phyloP scores from a whole-genome alignment of 768 basidiomycete species.

The Lyophyllum atratum region DNA sequence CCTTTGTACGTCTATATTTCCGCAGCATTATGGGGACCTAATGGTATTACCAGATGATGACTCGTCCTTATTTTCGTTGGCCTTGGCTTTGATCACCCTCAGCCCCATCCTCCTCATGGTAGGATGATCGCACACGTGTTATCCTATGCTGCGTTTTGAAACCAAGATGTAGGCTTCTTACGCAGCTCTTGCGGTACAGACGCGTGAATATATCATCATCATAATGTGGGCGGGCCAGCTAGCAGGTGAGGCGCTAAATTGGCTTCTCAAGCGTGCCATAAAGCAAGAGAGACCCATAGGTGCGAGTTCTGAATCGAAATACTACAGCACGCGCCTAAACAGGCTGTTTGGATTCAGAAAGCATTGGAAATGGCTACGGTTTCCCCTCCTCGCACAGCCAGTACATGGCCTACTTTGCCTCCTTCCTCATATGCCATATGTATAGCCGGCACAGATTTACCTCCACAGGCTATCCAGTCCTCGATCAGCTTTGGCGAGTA shows the following conservation, averaged over 20 bases:
- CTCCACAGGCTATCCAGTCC: slow-evolving; percentile 46
- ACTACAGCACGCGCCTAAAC: not conserved
- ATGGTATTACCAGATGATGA: slow-evolving; percentile 53
- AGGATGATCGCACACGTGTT: slow-evolving; percentile 16
- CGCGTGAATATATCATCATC: slow-evolving; percentile 78
- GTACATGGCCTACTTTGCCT: slow-evolving; percentile 85
- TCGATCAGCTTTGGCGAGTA: slow-evolving; percentile 55
- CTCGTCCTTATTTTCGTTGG: slow-evolving; percentile 55
- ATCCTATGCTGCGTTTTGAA: not conserved
- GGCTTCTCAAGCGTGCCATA: slow-evolving; percentile 63
- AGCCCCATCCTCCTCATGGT: slow-evolving; percentile 78
- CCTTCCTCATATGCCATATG: slow-evolving; percentile 76
- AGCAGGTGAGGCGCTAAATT: slow-evolving; percentile 69
- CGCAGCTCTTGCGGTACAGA: slow-evolving; percentile 71
- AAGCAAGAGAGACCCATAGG: slow-evolving; percentile 71
- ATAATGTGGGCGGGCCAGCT: slow-evolving; percentile 86
- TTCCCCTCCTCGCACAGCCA: slow-evolving; percentile 91
- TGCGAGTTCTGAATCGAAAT: slow-evolving; percentile 29
- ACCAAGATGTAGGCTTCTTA: slow-evolving; percentile 63
- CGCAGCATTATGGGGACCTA: not conserved
- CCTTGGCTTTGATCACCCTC: slow-evolving; percentile 63
- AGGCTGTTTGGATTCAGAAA: slow-evolving; percentile 34
- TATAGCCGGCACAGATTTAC: slow-evolving; percentile 67
- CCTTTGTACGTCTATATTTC: slow-evolving; percentile 41
- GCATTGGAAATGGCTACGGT: slow-evolving; percentile 73